Base-by-base conservation (phyloP, 306 rosid genomes). In the Phaseolus lunatus region DNA sequence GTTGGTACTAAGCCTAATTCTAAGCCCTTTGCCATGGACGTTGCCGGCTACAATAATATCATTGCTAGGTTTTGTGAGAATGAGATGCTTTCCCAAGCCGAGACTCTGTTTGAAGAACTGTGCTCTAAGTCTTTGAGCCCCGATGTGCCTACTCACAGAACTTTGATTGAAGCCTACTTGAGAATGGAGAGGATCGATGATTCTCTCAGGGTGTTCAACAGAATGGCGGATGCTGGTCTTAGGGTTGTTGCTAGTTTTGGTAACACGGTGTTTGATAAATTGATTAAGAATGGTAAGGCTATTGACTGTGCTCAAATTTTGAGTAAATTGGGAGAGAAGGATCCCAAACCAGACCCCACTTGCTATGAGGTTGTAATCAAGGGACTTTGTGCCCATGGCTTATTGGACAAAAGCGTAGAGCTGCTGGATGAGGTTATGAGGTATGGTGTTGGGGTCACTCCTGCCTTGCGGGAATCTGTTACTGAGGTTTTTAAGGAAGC, bases 291-390 rank as follows among this genome's bases (percentile, higher is more conserved):
- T 19, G 97, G 92, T 1, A 92, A 86, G 79, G 90, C 84, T 31
- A 13, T 76, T 37, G 96, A 92, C 9, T 92, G 97, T 71, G 96
- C 88, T 2, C 89, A 78, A 79, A 68, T 92, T 83, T 88, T 95
- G 88, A 87, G 89, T 73, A 92, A 95, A 85, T 88, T 95, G 97
- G 99, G 97, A 48, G 97, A 88, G 58, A 89, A 86, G 43, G 99
- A 95, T 71, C 97, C 97, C 37, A 95, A 95, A 82, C 99, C 98
- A 0, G 99, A 95, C 67, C 88, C 89, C 68, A 88, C 87, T 41
- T 89, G 90, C 79, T 95, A 95, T 37, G 99, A 95, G 75, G 88
- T 89, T 73, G 96, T 95, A 50, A 88, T 90, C 71, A 88, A 73
- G 89, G 99, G 97, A 57, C 91, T 95, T 18, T 92, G 93, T 81